Base-by-base conservation (phyloP, 23 red algal species). In the Gracilaria domingensis region DNA sequence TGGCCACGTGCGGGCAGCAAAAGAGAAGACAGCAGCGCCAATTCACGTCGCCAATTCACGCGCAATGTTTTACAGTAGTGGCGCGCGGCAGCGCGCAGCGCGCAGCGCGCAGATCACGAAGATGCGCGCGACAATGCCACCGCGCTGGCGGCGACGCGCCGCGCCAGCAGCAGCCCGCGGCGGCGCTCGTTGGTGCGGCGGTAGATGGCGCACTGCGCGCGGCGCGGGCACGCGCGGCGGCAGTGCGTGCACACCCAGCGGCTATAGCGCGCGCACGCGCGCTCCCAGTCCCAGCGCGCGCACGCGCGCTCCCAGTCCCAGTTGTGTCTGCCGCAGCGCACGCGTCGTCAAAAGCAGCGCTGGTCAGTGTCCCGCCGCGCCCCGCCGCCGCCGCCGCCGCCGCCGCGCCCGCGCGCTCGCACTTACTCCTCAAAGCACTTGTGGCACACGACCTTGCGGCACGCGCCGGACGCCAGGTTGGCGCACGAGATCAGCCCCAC, bases 381-480 rank as follows among this genome's bases (percentile, higher is more conserved):
- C 8, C 42, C 42, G 42, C 42, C 4, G 42, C 42, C 4, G 11
- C 42, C 42, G 42, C 42, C 4, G 42, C 42, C 5, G 42, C 42
- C 4, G 42, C 42, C 4, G 42, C 21, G 17, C 6, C 26, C 32
- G 62, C 37, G 38, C n/a, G n/a, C n/a, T n/a, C n/a, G n/a, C n/a
- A 84, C 81, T 34, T 91, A 91, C 88, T 81, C 75, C 36, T 13
- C 30, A 72, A 82, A 81, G 58, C 92, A 88, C 83, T 88, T 89
- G 24, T 84, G 47, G 32, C 92, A 89, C 44, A 82, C 81, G 0
- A 88, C 92, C 83, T 88, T 88, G 48, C 89, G 79, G 35, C 89
- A 93, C 34, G 65, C 36, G 44, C 89, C 89, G 66, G 36, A 17
- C 0, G 60, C n/a, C 20, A 93, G 29, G 56, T 88, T 89, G 30